Conservation (phyloP, 352 stramenopile species). For the Globisporangium spinosum region DNA sequence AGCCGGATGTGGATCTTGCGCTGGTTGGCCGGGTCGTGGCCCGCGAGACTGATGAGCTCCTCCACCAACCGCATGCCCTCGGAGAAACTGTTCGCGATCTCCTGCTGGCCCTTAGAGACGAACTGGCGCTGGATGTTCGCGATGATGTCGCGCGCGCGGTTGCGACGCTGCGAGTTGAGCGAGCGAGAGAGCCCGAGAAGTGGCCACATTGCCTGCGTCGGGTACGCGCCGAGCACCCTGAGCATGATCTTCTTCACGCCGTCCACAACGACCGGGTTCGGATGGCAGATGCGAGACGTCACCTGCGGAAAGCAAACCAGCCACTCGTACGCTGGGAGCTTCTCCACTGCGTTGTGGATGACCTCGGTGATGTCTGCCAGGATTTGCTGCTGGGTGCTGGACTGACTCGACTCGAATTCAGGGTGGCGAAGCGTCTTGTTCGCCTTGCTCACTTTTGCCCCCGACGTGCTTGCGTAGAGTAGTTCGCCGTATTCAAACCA, state of each 20-base stretch:
- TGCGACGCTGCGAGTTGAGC: slow-evolving; percentile 70
- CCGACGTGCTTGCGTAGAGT: slow-evolving; percentile 33
- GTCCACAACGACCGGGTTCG: slow-evolving; percentile 80
- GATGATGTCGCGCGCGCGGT: slow-evolving; percentile 64
- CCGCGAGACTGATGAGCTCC: slow-evolving; percentile 93
- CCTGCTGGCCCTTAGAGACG: slow-evolving; percentile 49
- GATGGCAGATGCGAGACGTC: slow-evolving; percentile 92
- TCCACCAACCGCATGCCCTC: slow-evolving; percentile 90
- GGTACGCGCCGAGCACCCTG: slow-evolving; percentile 91
- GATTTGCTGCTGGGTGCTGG: slow-evolving; percentile 55
- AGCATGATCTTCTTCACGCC: slow-evolving; percentile 93
- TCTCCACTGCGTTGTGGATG: slow-evolving; percentile 52
- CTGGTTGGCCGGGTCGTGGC: slow-evolving; percentile 77
- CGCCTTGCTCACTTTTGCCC: slow-evolving; percentile 31
- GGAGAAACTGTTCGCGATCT: slow-evolving; percentile 79
- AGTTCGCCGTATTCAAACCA: slow-evolving; percentile 96
- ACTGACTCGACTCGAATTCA: slow-evolving; percentile 50
- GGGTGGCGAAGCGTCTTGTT: slow-evolving; percentile 67
- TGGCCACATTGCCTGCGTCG: slow-evolving; percentile 96
- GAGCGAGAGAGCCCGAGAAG: slow-evolving; percentile 93
- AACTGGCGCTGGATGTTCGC: slow-evolving; percentile 60
- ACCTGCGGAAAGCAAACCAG: slow-evolving; percentile 98
- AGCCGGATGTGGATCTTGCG: slow-evolving; percentile 82
- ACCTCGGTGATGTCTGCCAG: slow-evolving; percentile 62
- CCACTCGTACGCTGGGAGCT: slow-evolving; percentile 90